Evolutionary conservation across 768 basidiomycete species (phyloP).

Genomic region (Leccinum broughii): DNA sequence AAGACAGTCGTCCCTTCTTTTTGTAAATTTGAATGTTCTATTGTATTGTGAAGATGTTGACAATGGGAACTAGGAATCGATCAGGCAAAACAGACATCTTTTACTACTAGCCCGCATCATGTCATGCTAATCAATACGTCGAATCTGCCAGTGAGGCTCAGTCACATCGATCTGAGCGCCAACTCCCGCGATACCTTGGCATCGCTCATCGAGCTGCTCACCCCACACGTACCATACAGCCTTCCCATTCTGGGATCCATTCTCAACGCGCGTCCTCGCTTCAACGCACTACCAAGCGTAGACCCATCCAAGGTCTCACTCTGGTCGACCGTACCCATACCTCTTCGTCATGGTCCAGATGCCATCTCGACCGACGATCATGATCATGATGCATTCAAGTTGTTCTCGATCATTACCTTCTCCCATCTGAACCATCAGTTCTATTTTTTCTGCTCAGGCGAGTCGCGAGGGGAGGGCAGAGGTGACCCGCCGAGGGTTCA

Average conservation of each 20-base stretch:
- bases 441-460: constrained; percentile 19
- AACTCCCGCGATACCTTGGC: constrained; percentile 2
- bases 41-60: no score
- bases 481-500: constrained; percentile 1
- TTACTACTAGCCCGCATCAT: background rate
- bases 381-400: background rate
- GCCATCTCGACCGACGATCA: background rate
- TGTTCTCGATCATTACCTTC: constrained; percentile 24
- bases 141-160: constrained; percentile 1
- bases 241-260: constrained; percentile 20
- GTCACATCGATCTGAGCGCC: constrained; percentile 13
- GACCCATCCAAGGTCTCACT: constrained; percentile 18
- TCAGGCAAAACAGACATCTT: no score
- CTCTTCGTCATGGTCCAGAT: background rate
- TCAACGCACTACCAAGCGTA: constrained; percentile 9
- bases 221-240: constrained; percentile 14
- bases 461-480: background rate
- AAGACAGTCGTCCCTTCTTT: no score
- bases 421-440: constrained; percentile 14
- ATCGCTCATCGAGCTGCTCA: constrained; percentile 15
- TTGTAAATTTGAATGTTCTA: no score
- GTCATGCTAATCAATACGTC: background rate
- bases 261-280: constrained; percentile 18
- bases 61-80: no score
- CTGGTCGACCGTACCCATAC: constrained; percentile 23